Evolutionary conservation across 1,139 yeast species (phyloP).

Genomic region (Kodamaea anthophila): DNA sequence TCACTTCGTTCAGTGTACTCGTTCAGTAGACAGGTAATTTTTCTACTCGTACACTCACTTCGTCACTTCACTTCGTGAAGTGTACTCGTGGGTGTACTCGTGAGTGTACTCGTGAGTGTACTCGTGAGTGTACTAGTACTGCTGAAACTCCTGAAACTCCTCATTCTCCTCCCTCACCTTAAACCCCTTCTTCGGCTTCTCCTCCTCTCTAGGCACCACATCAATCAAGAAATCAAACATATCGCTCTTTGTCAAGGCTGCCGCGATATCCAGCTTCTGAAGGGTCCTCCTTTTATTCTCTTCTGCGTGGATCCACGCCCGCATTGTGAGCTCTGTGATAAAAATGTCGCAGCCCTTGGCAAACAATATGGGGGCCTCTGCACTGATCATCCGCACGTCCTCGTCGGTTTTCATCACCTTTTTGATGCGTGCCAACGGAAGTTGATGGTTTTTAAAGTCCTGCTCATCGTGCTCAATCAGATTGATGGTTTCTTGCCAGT

Average conservation of each 20-base stretch:
- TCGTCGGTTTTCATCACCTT: slow-evolving; percentile 98
- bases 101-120: too few relatives aligned
- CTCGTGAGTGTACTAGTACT: background rate
- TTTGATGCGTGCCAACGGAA: slow-evolving; percentile 91
- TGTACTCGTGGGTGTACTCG: too few relatives aligned
- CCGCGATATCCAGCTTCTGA: slow-evolving; percentile 91
- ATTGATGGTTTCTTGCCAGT: slow-evolving; percentile 95
- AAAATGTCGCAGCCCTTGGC: slow-evolving; percentile 98
- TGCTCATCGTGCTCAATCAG: slow-evolving; percentile 84
- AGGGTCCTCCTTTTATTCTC: slow-evolving; percentile 90
- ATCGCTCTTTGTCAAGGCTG: slow-evolving; percentile 89
- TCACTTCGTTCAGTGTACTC: too few relatives aligned
- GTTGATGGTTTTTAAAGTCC: slow-evolving; percentile 88
- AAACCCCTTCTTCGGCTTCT: slow-evolving; percentile 41
- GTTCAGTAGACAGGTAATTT: too few relatives aligned
- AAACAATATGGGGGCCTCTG: slow-evolving; percentile 94
- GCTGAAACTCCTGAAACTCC: slow-evolving; percentile 2
- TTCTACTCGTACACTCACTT: background rate
- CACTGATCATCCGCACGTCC: slow-evolving; percentile 94
- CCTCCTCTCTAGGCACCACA: slow-evolving; percentile 84
- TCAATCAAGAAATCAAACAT: slow-evolving; percentile 96
- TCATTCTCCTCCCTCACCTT: slow-evolving; percentile 3
- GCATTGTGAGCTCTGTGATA: slow-evolving; percentile 92
- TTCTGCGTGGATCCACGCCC: slow-evolving; percentile 99
- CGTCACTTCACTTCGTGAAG: too few relatives aligned